Percentiles rank a stretch among this genome's conserved stretches.
Conservation (phyloP, 169 alveolate species). For the Eimeria tenella region DNA sequence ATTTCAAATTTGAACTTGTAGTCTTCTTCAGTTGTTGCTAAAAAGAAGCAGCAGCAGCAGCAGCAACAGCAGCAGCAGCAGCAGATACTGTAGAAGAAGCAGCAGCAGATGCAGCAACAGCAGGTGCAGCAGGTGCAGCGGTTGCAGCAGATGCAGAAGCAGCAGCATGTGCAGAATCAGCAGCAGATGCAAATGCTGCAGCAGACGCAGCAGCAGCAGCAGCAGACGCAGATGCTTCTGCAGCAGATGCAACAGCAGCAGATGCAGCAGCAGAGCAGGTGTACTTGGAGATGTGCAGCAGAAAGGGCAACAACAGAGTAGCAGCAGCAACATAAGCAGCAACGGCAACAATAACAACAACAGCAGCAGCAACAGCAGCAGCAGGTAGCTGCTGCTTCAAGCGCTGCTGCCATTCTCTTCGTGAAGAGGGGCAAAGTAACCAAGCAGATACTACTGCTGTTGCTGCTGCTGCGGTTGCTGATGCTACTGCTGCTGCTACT, state of each 20-base stretch:
- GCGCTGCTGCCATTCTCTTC: too few relatives aligned
- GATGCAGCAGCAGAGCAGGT: too few relatives aligned
- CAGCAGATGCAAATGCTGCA: neutral
- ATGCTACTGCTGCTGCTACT: too few relatives aligned
- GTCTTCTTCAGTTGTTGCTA: conserved; percentile 93
- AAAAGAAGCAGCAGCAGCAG: neutral
- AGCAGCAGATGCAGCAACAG: conserved; percentile 2
- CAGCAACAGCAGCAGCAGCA: neutral
- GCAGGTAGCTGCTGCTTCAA: too few relatives aligned
- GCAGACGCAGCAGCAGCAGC: neutral
- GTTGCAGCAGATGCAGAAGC: neutral
- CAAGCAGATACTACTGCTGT: too few relatives aligned
- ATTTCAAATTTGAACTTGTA: conserved; percentile 91
- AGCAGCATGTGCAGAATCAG: neutral
- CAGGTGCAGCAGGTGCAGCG: neutral
- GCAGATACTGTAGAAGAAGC: neutral
- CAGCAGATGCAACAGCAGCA: neutral
- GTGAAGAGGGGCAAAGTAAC: too few relatives aligned
- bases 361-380: too few relatives aligned
- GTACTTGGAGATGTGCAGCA: too few relatives aligned
- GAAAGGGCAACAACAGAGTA: too few relatives aligned
- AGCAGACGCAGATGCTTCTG: neutral
- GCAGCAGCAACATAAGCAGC: too few relatives aligned
- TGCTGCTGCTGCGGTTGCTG: too few relatives aligned
- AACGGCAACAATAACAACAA: too few relatives aligned